These are phyloP conservation scores for Akanthomyces lecanii DNA, from an alignment of 2,329 filamentous ascomycete species.

Conservation along the genomic window DNA sequence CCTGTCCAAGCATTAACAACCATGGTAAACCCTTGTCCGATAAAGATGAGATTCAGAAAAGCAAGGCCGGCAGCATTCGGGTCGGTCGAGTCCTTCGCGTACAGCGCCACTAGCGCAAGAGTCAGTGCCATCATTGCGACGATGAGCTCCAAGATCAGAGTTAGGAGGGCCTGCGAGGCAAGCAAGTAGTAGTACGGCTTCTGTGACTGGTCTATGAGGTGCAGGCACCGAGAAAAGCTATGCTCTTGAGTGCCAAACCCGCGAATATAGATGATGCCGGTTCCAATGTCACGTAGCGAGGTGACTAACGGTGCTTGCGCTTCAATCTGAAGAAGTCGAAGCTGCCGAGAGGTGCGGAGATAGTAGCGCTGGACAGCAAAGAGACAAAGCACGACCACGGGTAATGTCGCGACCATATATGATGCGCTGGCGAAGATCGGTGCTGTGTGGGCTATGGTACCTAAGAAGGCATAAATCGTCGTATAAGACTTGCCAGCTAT, in stretches of 20 bases:
- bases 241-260: conserved; percentile 1
- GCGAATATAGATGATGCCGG: not conserved
- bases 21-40: not conserved
- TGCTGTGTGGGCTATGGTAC: not conserved
- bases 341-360: conserved; percentile 2
- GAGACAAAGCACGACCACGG: not conserved
- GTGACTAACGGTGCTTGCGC: not conserved
- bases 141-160: not conserved
- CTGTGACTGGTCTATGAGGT: conserved; percentile 1
- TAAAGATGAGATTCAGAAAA: not conserved
- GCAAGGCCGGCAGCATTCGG: conserved; percentile 1
- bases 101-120: not conserved
- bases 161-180: not conserved
- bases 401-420: not conserved
- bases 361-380: not conserved
- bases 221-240: not conserved
- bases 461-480: not conserved
- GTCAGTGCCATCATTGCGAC: not conserved
- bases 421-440: not conserved
- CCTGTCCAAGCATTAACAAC: not conserved
- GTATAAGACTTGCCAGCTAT: not conserved
- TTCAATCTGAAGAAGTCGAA: conserved; percentile 3
- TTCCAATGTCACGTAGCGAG: not conserved
- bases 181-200: conserved; percentile 4
- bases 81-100: not conserved